Conservation (phyloP, 257 asterid genomes). For the Solanum chaucha region DNA sequence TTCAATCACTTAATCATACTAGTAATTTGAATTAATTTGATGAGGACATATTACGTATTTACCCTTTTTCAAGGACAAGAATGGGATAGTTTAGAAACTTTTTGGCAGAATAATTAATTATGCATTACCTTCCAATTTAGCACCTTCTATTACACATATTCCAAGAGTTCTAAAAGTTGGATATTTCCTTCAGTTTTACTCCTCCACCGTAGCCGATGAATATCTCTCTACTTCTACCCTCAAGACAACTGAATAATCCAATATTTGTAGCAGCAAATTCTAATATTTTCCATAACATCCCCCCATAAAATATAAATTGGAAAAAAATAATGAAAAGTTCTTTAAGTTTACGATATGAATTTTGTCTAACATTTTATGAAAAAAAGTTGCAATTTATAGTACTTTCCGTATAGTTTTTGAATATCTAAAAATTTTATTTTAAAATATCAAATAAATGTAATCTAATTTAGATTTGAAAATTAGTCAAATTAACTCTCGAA, state of each 20-base stretch:
- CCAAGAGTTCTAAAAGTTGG: not conserved
- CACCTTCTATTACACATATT: not conserved
- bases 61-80: not conserved
- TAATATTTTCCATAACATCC: not conserved
- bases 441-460: no score
- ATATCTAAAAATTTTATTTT: no score
- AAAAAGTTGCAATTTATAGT: no score
- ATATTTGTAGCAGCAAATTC: not conserved
- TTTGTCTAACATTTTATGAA: not conserved
- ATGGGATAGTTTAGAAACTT: not conserved
- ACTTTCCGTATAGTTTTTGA: no score
- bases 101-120: not conserved
- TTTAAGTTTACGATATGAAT: not conserved
- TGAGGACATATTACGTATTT: not conserved
- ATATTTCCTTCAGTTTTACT: not conserved
- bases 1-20: not conserved
- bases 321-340: not conserved
- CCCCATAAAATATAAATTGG: not conserved
- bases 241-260: not conserved
- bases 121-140: not conserved
- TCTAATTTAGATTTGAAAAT: no score
- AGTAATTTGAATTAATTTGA: not conserved
- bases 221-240: not conserved
- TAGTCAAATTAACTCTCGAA: not conserved
- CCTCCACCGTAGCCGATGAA: not conserved